Conservation (phyloP, 352 stramenopile species). For the Peronospora destructor region DNA sequence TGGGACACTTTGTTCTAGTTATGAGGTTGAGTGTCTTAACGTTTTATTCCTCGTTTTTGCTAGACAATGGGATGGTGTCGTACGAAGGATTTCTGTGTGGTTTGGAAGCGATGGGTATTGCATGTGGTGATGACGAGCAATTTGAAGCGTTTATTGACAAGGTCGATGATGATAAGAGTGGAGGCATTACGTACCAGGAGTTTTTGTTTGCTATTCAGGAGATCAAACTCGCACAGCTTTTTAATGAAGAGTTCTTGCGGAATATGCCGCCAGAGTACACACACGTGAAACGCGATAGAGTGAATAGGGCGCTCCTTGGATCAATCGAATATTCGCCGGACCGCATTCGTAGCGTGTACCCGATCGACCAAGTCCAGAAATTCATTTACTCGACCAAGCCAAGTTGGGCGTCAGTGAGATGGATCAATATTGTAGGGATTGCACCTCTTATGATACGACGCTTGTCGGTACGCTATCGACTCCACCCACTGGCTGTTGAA, state of each 20-base stretch:
- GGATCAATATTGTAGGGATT: conserved; percentile 71
- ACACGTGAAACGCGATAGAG: conserved; percentile 10
- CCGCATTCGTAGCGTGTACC: conserved; percentile 67
- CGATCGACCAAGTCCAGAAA: conserved; percentile 59
- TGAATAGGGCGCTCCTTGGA: conserved; percentile 30
- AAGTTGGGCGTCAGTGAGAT: conserved; percentile 64
- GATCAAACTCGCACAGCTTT: conserved; percentile 84
- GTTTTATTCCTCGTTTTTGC: conserved; percentile 7
- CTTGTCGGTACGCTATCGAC: conserved; percentile 76
- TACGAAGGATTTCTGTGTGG: conserved; percentile 71
- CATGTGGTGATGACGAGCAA: conserved; percentile 50
- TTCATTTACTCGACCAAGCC: conserved; percentile 84
- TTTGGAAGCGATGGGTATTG: conserved; percentile 74
- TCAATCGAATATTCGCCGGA: conserved; percentile 77
- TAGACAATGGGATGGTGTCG: conserved; percentile 47
- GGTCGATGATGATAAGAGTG: conserved; percentile 77
- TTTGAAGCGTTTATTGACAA: conserved; percentile 71
- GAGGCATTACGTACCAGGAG: conserved; percentile 75
- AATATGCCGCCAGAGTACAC: conserved; percentile 34
- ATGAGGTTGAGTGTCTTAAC: background rate
- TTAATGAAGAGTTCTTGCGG: conserved; percentile 51
- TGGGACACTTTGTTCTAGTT: conserved; percentile 2
- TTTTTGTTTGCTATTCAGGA: conserved; percentile 84
- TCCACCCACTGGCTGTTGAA: conserved; percentile 81
- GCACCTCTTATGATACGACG: conserved; percentile 59